Base-by-base conservation (phyloP, 208 protist species). In the Blechomonas ayalai region DNA sequence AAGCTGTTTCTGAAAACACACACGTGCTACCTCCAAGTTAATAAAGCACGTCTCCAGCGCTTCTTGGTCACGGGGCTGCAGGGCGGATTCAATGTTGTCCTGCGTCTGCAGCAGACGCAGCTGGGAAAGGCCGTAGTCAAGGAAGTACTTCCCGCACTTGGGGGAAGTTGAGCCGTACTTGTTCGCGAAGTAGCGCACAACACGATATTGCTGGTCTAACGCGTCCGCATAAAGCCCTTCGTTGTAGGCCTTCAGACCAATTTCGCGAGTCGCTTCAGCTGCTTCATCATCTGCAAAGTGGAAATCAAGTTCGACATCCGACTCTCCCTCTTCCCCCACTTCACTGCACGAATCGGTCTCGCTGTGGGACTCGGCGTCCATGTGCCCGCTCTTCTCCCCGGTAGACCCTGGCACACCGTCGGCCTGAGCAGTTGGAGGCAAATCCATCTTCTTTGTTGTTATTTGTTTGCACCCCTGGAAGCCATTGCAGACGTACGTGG, bases 91-190 rank as follows among this genome's bases (percentile, higher is more conserved):
- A 22, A 86, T 61, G 31, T 55, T 66, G 56, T 61, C 73, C 38
- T 69, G 57, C 3, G 44, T 51, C 57, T 90, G 81, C 19, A 90
- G 40, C 16, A 88, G 31, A 13, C 85, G 81, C 39, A 90, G 57
- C 73, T 89, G 81, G 0, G 81, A 89, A 35, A 93, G 75, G 12
- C 78, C 85, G 73, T 93, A 93, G 66, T 93, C 85, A 31, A 93
- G 68, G 48, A 89, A 90, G 67, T 83, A 90, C 28, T 61, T 53
- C 39, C 81, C 81, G 34, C 68, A 82, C 34, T 68, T 37, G 8
- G 67, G 27, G 5, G 59, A 47, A 3, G 78, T 89, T 2, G 78
- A 49, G 27, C 78, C 81, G 45, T 82, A 83, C 50, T 81, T 82
- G 43, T 72, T 64, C 12, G 73, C 54, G 57, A 90, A 82, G 59